Base-by-base conservation (phyloP, 148 eudicot species). In the Rhododendron vialii region DNA sequence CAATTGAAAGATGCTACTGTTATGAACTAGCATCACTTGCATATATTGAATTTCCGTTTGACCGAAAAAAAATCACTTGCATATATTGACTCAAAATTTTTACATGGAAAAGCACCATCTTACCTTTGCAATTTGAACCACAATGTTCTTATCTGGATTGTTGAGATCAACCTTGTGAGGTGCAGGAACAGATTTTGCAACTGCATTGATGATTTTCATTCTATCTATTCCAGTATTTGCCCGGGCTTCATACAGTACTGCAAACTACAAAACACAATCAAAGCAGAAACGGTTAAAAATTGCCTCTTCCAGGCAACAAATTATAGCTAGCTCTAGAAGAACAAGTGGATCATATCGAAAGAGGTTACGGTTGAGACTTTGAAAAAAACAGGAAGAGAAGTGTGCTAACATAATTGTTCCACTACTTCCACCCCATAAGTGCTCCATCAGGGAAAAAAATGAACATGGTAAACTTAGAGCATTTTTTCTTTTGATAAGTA, bases 101-200 rank as follows among this genome's bases (percentile, higher is more conserved):
- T 33, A 15, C 2, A 30, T 15, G 35, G 45, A 81, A 45, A 38
- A 65, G 61, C 28, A 73, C 36, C 45, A 81, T n/a, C 73, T 87
- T 86, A 94, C 99, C 98, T 93, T 95, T 65, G 92, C 95, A 87
- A 97, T 89, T 89, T 97, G 98, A 85, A 96, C 98, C 79, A 97
- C 91, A 36, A 95, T 94, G 86, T 89, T 93, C 86, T 93, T 93
- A 57, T 95, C 98, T 14, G 99, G 99, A 74, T 91, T 93, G 67
- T 89, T 93, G n/a, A 97, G 98, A 92, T 97, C 98, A 43, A 95
- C 98, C 89, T 94, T 97, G 92, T 97, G 99, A 36, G 94, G 91
- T 85, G 57, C 90, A 41, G 98, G 98, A 85, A 97, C 95, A 86
- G 92, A 92, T 87, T 95, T 95, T 83, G 99, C 99, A 48, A 97